Evolutionary conservation across 2,329 filamentous ascomycete genomes (phyloP).

Genomic region (Colletotrichum lindemuthianum): DNA sequence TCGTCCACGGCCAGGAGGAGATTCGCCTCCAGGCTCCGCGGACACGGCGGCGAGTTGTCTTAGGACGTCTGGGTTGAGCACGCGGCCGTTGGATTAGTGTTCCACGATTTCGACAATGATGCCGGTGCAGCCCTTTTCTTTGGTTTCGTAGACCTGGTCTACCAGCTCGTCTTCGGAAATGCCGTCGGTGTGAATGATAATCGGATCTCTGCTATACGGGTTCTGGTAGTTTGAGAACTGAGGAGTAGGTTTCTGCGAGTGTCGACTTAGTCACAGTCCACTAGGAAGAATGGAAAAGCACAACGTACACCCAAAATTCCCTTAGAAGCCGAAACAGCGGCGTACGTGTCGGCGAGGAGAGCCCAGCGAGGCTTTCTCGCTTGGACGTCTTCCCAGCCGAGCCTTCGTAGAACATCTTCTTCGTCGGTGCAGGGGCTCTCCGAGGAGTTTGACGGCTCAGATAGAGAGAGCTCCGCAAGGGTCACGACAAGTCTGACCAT

Average conservation of each 20-base stretch:
- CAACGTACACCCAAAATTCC: slow-evolving; percentile 2
- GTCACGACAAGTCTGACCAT: slow-evolving; percentile 39
- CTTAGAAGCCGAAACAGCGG: slow-evolving; percentile 32
- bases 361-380: slow-evolving; percentile 37
- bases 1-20: slow-evolving; percentile 40
- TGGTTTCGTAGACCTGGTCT: slow-evolving; percentile 37
- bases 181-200: slow-evolving; percentile 37
- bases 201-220: slow-evolving; percentile 34
- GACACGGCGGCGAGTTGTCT: slow-evolving; percentile 34
- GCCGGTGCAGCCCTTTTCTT: slow-evolving; percentile 38
- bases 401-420: slow-evolving; percentile 33
- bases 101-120: slow-evolving; percentile 40
- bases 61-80: slow-evolving; percentile 35
- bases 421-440: slow-evolving; percentile 33
- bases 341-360: slow-evolving; percentile 39
- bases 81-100: slow-evolving; percentile 39
- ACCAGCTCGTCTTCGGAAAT: slow-evolving; percentile 34
- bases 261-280: neutral
- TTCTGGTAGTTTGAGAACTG: slow-evolving; percentile 1
- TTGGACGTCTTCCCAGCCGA: slow-evolving; percentile 39
- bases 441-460: slow-evolving; percentile 36
- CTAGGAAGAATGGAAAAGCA: neutral
- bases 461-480: slow-evolving; percentile 32
- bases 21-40: slow-evolving; percentile 32
- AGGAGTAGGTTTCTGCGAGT: neutral